Percentiles rank a stretch among this genome's conserved stretches.
These are phyloP conservation scores for Phragmites australis DNA, from an alignment of 176 grass and related monocot genomes.

Conservation along the genomic window DNA sequence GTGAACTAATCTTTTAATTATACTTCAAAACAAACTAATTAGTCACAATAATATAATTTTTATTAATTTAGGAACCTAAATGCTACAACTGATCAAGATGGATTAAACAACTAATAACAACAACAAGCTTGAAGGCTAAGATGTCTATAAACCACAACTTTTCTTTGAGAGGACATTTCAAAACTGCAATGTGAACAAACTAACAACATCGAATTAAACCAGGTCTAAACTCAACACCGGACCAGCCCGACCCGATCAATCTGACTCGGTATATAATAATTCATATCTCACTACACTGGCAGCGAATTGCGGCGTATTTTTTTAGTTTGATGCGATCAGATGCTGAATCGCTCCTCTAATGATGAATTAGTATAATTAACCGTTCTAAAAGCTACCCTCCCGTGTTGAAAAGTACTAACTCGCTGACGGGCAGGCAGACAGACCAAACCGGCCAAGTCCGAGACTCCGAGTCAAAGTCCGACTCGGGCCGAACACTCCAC, in stretches of 20 bases:
- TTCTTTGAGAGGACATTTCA: too few species aligned
- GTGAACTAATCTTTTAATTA: too few species aligned
- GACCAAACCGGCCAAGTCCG: neutral
- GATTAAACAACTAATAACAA: too few species aligned
- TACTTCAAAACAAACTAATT: too few species aligned
- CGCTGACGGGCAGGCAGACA: neutral
- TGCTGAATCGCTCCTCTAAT: neutral
- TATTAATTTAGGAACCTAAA: too few species aligned
- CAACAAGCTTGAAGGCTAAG: too few species aligned
- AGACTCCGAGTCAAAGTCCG: constrained; percentile 19
- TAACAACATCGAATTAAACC: neutral
- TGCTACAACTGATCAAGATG: too few species aligned
- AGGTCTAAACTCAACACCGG: neutral
- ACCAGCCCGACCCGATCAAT: neutral
- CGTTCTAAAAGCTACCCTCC: neutral
- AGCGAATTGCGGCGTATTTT: neutral
- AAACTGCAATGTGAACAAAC: neutral
- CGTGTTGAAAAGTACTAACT: constrained; percentile 23
- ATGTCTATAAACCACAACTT: too few species aligned
- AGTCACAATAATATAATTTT: too few species aligned
- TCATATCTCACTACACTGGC: neutral
- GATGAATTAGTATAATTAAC: neutral
- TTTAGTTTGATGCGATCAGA: neutral
- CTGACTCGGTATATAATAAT: neutral
- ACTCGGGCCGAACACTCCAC: constrained; percentile 2